Evolutionary conservation across 2,329 filamentous ascomycete genomes (phyloP), one percentile per base, ranked within the genome.

Genomic region (Colletotrichum caudatum): DNA sequence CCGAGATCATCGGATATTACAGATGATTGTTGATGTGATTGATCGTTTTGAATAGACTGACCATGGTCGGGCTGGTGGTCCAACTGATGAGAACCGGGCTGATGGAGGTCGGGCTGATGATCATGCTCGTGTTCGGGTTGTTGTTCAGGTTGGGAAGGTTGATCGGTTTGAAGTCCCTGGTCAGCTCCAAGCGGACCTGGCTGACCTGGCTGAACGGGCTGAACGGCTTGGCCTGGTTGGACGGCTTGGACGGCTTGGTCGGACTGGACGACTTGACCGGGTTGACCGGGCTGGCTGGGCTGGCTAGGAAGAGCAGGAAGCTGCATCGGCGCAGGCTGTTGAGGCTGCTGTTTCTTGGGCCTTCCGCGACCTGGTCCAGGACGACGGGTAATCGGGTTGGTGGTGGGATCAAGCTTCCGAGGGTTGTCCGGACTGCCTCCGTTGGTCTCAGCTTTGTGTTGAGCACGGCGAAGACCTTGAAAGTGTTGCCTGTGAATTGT

Each of bases 301-400:
- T 61, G 69, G 12, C 53, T 63, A 35, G 73, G 51, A 33, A 74
- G 68, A 29, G 64, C 18, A 26, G 71, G 59, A n/a, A 66, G 60
- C 1, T 62, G 59, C 26, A 72, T 63, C 29, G 73, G 74, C 48
- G 65, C 74, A 50, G 76, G 74, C 37, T 58, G 69, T 33, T 69
- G 65, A n/a, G 80, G 79, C 51, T 81, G 78, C 51, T 81, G 78
- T 76, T 89, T 90, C 64, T 84, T 82, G 0, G 87, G 86, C 8
- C 88, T 82, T 2, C 87, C 87, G 56, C 88, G 84, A 16, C 88
- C 88, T 4, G 88, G 88, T 0, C 88, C 88, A 5, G 88, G 88
- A 35, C 88, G 84, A 20, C 88, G 83, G n/a, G 87, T 90, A 75
- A 90, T 89, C 62, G 88, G 88, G 69, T 90, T 89, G 73, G 81